Evolutionary conservation across 2,329 filamentous ascomycete genomes (phyloP), one percentile per base, ranked within the genome.

Genomic region (Xylariaceae sp.): DNA sequence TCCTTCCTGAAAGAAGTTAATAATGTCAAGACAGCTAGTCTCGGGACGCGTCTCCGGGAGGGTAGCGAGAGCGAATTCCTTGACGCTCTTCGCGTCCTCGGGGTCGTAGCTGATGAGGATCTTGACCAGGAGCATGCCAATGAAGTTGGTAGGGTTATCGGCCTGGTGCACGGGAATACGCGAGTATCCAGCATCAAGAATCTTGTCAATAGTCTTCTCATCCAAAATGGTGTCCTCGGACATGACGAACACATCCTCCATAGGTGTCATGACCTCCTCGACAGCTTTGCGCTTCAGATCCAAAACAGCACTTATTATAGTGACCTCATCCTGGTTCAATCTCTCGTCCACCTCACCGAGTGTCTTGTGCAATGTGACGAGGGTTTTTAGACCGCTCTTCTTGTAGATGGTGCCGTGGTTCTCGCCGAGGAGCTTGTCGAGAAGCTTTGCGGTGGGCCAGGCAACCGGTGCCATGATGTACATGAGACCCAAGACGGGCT

Each of bases 1-100:
- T 68, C 94, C 94, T 78, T 99, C 94, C 74, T 99, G 94, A 78
- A 99, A 99, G 75, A 97, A 99, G 77, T 99, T 99, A 76, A 99
- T 91, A 69, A 99, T 97, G 73, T 99, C 94, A 58, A 99, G 77
- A 73, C 94, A 99, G 77, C 92, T 97, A 0, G 94, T 99, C 72
- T 97, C 91, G 0, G 94, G 91, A 8, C 90, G 85, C 0, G 94
- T 99, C 74, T 99, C 94, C 1, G 95, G 94, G 5, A 99, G 84
- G 0, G 94, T 97, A 11, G 94, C 94, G 54, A 99, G 80, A 6
- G 92, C 87, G 71, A 99, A 97, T 62, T 97, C 93, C 62, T 88
- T 84, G 42, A 99, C 94, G 17, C 85, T 85, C 70, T 89, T 90
- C 70, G 83, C 85, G 71, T 99, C 94, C 73, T 99, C 94, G 0